These are phyloP conservation scores for Tetramitus jugosus DNA, from an alignment of 208 protist species.

Conservation along the genomic window DNA sequence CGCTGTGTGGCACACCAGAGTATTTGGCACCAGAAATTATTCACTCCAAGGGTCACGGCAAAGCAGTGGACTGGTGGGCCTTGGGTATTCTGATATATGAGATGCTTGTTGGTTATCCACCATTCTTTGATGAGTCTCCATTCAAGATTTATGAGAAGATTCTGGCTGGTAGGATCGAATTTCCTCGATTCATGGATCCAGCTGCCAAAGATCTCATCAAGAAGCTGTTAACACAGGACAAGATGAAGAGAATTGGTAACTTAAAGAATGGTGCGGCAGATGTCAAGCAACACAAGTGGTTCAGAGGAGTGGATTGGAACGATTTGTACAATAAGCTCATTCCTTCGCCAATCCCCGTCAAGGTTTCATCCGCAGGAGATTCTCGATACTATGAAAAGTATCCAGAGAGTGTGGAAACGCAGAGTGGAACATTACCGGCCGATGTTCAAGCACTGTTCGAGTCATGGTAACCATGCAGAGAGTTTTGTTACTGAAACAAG, in stretches of 20 bases:
- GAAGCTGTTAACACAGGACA: conserved; percentile 50
- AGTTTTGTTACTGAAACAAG: too few species aligned
- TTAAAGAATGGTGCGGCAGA: conserved; percentile 74
- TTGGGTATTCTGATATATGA: conserved; percentile 72
- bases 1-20: conserved; percentile 71
- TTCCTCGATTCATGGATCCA: conserved; percentile 60
- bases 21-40: conserved; percentile 68
- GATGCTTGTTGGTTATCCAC: conserved; percentile 69
- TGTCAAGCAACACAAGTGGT: conserved; percentile 92
- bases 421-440: neutral
- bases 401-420: neutral
- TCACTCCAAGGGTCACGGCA: conserved; percentile 63
- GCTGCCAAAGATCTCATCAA: conserved; percentile 58
- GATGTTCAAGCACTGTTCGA: conserved; percentile 19
- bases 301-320: conserved; percentile 80
- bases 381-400: conserved; percentile 17
- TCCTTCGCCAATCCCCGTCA: neutral
- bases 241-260: conserved; percentile 61
- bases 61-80: conserved; percentile 78
- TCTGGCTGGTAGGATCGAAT: conserved; percentile 57
- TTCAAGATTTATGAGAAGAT: conserved; percentile 82
- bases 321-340: neutral
- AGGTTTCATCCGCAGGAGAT: neutral
- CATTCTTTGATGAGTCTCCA: conserved; percentile 74
- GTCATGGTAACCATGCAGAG: too few species aligned